Base-by-base conservation (phyloP, 345 rosid species). In the Geranium rotundifolium region DNA sequence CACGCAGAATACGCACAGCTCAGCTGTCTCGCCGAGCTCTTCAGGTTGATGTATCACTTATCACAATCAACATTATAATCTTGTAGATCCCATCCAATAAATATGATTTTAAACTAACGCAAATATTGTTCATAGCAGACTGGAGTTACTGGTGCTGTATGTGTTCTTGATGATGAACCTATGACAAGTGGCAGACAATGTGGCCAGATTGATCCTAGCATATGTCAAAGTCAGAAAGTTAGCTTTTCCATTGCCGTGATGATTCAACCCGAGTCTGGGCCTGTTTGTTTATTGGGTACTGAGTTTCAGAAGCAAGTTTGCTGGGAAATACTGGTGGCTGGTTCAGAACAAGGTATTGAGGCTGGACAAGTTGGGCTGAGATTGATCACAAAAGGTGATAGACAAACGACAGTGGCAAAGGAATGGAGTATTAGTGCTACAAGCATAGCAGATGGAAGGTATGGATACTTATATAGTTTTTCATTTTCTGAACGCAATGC, bases 371-470 rank as follows among this genome's bases (percentile, higher is more conserved):
- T 95, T 67, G 97, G 97, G 69, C 88, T 95, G 69, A 81, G 96
- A 63, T 79, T 86, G 80, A 88, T 95, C 54, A 84, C 95, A 62
- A 95, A 90, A 77, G 95, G 97, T 60, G 99, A 88, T 68, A 80
- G 88, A 72, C 98, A 90, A 77, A 80, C 95, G 58, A 85, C 96
- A 34, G 85, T 86, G 57, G 81, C 85, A 18, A 90, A 86, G 80
- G 99, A 95, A 72, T 90, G 99, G 99, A 86, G 91, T 82, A 85
- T 95, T 60, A 81, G 99, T 76, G 99, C 90, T n/a, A 84, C 97
- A 49, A 86, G 97, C 76, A 90, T 95, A 79, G 87, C 99, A 12
- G 99, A 95, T 84, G 99, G 99, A 85, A 95, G 99, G 99, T 90
- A 69, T 19, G 74, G 49, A n/a, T 29, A 18, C 55, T 63, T 69